Evolutionary conservation across 2,329 filamentous ascomycete species (phyloP), one percentile per base, ranked within the genome.

Genomic region (Metarhizium guizhouense): DNA sequence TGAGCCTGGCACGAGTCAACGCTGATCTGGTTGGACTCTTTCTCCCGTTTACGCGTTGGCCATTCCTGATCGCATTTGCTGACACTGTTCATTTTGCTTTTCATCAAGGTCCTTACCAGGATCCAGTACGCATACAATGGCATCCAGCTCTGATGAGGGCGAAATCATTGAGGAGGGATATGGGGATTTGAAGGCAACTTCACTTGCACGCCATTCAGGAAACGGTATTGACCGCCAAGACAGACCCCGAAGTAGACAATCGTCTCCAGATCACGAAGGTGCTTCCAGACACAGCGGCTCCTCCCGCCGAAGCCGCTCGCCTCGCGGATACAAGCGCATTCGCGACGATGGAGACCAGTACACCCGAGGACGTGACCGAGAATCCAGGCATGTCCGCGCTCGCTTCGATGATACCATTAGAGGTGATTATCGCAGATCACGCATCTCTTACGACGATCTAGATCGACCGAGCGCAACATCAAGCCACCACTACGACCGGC

Each of bases 151-250:
- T 68, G 89, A 90, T 73, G 89, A 95, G 75, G 90, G 90, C 75
- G 90, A 95, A 78, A 90, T 93, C 73, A 75, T 87, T 71, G 88
- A 92, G 75, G 82, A 82, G 75, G 79, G 80, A 74, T 80, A 78
- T 79, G 70, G 70, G 68, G 69, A 76, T 66, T 75, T 74, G 72
- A 94, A 94, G 90, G 89, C 90, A 94, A 88, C 87, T 89, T 86
- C 87, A 85, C 83, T 85, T 80, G 78, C 81, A 80, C 81, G 80
- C 73, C 75, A 82, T 80, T 83, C 85, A 82, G 81, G 84, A 86
- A 85, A 77, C 83, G 85, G 81, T 83, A 86, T 95, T 95, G 88
- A 95, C 90, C 88, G 87, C 83, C 84, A 80, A 81, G 82, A 87
- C 88, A 95, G 90, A 92, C 80, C 74, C 75, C 83, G 80, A 74